These are phyloP conservation scores for Candolleomyces eurysporus DNA, from an alignment of 768 basidiomycete species.

Conservation along the genomic window DNA sequence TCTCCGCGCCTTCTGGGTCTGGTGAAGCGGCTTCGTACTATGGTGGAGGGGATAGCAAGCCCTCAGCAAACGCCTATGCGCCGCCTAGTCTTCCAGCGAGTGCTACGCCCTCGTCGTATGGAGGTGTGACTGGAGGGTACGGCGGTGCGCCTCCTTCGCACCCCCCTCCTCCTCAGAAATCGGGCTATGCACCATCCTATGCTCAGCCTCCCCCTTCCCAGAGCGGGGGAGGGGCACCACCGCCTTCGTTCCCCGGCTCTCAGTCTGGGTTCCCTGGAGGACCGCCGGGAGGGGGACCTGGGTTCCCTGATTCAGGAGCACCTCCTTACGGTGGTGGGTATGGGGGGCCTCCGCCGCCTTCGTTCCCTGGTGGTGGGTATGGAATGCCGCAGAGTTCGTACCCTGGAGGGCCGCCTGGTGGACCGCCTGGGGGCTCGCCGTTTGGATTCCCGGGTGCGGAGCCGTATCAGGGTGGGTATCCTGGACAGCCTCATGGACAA, in stretches of 20 bases:
- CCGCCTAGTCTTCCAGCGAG: conserved; percentile 1
- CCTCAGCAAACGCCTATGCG: not conserved
- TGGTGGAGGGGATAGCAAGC: conserved; percentile 10
- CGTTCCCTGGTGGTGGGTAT: conserved; percentile 16
- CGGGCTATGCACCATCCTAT: conserved; percentile 36
- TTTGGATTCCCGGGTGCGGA: no score
- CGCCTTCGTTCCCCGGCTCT: conserved; percentile 10
- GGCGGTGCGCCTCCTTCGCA: conserved; percentile 24
- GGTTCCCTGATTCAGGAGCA: not conserved
- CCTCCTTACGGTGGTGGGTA: conserved; percentile 25
- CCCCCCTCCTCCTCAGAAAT: conserved; percentile 17
- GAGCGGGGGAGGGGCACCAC: conserved; percentile 8
- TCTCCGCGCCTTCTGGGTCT: not conserved
- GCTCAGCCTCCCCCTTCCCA: conserved; percentile 20
- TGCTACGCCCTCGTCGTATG: conserved; percentile 1
- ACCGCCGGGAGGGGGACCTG: conserved; percentile 13
- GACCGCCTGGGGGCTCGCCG: no score
- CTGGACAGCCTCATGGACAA: no score
- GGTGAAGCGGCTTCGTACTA: conserved; percentile 34
- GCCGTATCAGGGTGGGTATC: no score
- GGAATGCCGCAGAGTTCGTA: not conserved
- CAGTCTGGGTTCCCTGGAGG: conserved; percentile 14
- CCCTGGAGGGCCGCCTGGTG: conserved; percentile 4
- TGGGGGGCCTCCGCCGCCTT: conserved; percentile 8
- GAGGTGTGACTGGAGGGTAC: conserved; percentile 15